Evolutionary conservation across 768 basidiomycete genomes (phyloP).

Genomic region (Leucocoprinus leucothites): DNA sequence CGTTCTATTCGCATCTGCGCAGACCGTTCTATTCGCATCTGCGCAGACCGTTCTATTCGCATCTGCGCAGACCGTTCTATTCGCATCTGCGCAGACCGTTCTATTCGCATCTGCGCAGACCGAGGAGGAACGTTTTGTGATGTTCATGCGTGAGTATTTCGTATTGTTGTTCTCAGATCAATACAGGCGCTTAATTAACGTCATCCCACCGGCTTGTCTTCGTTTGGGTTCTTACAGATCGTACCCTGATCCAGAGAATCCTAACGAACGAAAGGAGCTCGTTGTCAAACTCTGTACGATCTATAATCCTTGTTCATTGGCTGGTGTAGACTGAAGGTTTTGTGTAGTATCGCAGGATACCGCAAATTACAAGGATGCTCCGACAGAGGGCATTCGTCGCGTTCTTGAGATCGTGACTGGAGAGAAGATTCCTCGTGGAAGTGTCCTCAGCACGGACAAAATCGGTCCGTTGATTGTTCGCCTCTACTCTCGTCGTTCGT

Average conservation of each 20-base stretch:
- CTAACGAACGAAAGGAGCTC: conserved; percentile 62
- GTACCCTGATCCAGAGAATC: conserved; percentile 67
- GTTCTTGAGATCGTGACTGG: conserved; percentile 78
- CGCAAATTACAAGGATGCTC: conserved; percentile 85
- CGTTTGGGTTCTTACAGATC: conserved; percentile 41
- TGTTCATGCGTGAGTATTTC: conserved; percentile 78
- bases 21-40: too few relatives aligned
- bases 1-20: too few relatives aligned
- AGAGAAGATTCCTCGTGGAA: conserved; percentile 61
- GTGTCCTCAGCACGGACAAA: conserved; percentile 69
- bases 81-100: too few relatives aligned
- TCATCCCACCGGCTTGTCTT: neutral
- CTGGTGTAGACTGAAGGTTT: neutral
- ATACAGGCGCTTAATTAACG: neutral
- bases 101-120: conserved; percentile 84
- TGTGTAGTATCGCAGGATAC: conserved; percentile 83
- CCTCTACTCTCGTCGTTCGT: too few relatives aligned
- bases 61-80: too few relatives aligned
- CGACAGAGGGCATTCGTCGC: conserved; percentile 89
- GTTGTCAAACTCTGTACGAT: conserved; percentile 83
- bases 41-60: too few relatives aligned
- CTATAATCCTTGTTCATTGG: neutral
- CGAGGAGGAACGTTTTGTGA: conserved; percentile 94
- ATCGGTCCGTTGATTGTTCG: conserved; percentile 60
- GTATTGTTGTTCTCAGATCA: conserved; percentile 14